Base-by-base conservation (phyloP, 2,329 filamentous ascomycete genomes). In the Trichoderma simmonsii region DNA sequence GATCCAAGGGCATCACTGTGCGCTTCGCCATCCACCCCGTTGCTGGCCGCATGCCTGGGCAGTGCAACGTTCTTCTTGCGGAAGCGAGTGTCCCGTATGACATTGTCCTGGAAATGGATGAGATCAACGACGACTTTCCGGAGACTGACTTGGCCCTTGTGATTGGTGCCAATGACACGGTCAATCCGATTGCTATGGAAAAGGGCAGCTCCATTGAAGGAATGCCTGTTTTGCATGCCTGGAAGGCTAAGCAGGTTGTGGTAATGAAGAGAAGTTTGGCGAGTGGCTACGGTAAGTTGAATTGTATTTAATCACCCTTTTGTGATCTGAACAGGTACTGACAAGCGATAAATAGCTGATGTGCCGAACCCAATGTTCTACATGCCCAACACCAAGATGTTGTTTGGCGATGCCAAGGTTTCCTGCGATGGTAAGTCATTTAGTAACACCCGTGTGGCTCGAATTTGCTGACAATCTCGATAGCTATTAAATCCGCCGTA, bases 291-390 rank as follows among this genome's bases (percentile, higher is more conserved):
- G 93, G 91, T 92, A 77, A 83, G 89, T 82, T n/a, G 1, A 26
- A 7, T 36, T 21, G 26, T 28, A 4, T 26, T 43, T 6, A 15
- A 3, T 11, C 1, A 18, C 28, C 30, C 6, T 3, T 3, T 8
- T 24, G 9, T 15, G 36, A 36, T 34, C 32, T 6, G 15, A 28
- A 51, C 6, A 4, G 8, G 63, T 3, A 56, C 60, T 11, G 30
- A 65, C 78, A 78, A 74, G 78, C 73, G 21, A 15, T 2, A 28
- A 34, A 48, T 76, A 92, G 92, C 94, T 24, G 94, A 97, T 82
- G 93, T 97, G 11, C 92, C 92, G 12, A 97, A 97, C 79, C 94
- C 94, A 1, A 95, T 97, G 93, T 96, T 97, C 82, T 96, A 91
- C 82, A 95, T 95, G 92, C 91, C 92, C 4, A 92, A 92, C 66